A percentile compares a stretch with the other conserved stretches of the same genome.
These are phyloP conservation scores for Pseudogymnoascus destructans DNA, from an alignment of 2,329 filamentous ascomycete species.

Conservation along the genomic window DNA sequence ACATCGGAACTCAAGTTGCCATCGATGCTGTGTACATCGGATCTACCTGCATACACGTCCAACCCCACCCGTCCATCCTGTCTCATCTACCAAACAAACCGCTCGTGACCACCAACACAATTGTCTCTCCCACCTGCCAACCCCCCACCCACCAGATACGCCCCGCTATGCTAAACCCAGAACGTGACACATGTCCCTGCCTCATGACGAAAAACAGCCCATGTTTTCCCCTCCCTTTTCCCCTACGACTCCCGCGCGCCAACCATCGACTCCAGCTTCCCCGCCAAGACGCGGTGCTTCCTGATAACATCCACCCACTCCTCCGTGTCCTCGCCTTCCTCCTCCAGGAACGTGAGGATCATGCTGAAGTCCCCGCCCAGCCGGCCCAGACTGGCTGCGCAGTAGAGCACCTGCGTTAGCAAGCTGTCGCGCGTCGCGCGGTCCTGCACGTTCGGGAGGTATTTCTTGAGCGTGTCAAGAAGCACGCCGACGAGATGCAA, in stretches of 20 bases:
- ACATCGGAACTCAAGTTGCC: neutral
- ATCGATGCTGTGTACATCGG: neutral
- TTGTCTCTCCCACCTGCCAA: neutral
- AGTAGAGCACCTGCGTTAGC: conserved; percentile 85
- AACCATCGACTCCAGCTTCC: conserved; percentile 58
- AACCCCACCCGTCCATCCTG: neutral
- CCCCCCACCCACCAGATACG: neutral
- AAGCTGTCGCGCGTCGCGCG: conserved; percentile 72
- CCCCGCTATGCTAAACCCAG: conserved; percentile 1
- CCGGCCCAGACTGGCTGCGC: conserved; percentile 77
- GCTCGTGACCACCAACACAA: neutral
- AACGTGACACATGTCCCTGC: neutral
- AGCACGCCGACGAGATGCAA: conserved; percentile 72
- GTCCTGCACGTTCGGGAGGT: conserved; percentile 72
- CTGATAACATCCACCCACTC: conserved; percentile 86
- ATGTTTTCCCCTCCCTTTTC: neutral
- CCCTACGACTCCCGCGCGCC: conserved; percentile 25
- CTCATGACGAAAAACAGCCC: neutral
- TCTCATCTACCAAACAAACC: neutral
- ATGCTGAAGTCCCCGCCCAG: conserved; percentile 88
- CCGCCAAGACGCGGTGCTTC: conserved; percentile 74
- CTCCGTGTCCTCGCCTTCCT: conserved; percentile 26
- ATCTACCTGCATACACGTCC: neutral
- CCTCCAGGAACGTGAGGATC: conserved; percentile 54
- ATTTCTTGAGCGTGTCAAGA: conserved; percentile 58